A percentile compares a stretch with the other conserved stretches of the same genome.
Evolutionary conservation across 2,329 filamentous ascomycete genomes (phyloP).

Genomic region (Colletotrichum chlorophyti): DNA sequence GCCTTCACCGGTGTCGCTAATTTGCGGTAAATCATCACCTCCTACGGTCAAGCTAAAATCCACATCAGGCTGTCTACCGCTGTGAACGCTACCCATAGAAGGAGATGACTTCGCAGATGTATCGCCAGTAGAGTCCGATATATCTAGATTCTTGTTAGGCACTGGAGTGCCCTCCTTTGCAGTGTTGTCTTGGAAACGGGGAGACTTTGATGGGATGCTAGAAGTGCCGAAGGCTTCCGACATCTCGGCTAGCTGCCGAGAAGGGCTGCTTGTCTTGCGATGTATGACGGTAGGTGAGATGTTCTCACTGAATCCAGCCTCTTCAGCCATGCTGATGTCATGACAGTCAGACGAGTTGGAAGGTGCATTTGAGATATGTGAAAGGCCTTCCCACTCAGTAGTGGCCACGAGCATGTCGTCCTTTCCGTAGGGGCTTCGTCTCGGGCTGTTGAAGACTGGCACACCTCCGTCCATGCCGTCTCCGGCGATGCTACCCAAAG

Average conservation of each 20-base stretch:
- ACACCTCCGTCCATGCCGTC: background rate
- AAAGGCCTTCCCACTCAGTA: conserved; percentile 25
- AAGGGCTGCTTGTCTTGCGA: conserved; percentile 36
- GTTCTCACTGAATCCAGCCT: conserved; percentile 54
- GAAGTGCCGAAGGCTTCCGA: conserved; percentile 17
- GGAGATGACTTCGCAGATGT: conserved; percentile 43
- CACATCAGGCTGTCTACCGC: conserved; percentile 58
- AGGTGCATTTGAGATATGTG: conserved; percentile 14
- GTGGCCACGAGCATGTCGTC: background rate
- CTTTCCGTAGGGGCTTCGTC: too few species aligned
- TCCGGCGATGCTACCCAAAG: background rate
- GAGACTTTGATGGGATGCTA: conserved; percentile 15
- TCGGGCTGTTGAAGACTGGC: background rate
- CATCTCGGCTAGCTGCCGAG: conserved; percentile 37
- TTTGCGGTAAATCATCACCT: conserved; percentile 33
- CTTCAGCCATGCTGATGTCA: conserved; percentile 50
- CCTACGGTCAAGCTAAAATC: conserved; percentile 44
- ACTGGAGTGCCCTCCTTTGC: background rate
- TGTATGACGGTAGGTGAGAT: conserved; percentile 45
- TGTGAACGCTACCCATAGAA: conserved; percentile 49
- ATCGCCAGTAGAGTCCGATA: background rate
- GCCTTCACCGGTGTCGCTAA: conserved; percentile 4
- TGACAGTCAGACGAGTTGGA: conserved; percentile 42
- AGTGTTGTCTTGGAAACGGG: conserved; percentile 12
- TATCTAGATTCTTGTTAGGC: background rate